Base-by-base conservation (phyloP, 768 basidiomycete species). In the Mycena kentingensis region DNA sequence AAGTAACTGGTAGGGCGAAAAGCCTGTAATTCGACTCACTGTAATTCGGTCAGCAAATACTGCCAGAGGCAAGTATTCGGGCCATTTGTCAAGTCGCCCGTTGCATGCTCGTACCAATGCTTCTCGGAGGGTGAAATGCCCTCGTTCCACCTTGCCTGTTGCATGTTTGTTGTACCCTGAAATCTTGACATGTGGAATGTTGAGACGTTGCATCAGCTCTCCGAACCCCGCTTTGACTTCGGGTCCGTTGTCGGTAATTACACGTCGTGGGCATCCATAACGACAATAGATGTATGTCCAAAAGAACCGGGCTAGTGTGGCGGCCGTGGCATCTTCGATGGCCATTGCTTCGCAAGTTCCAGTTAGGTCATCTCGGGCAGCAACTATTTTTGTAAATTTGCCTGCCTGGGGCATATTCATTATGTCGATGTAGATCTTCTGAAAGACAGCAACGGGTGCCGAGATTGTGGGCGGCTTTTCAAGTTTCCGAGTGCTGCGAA, bases 281-380 rank as follows among this genome's bases (percentile, higher is more conserved):
- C 65, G 53, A 36, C 68, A 70, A n/a, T 69, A 56, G 10, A 69
- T 61, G 12, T 70, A 52, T 46, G 70, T 64, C 55, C 61, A 67
- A 12, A 69, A 57, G 45, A 69, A 69, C 8, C 54, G 54, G 16
- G 52, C 57, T 0, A 70, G 19, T 1, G 50, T 13, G 11, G 46
- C 38, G 1, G 62, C 46, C 2, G 34, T 42, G 7, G 37, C 48
- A 0, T 37, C 41, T 0, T 34, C n/a, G 4, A 69, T 27, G 0
- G 63, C 55, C 21, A 60, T 21, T 31, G 58, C 64, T 56, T 67
- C 63, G 26, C 56, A 37, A 22, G 37, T 60, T 34, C 53, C 27
- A 1, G 66, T 61, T 1, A 69, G 32, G 37, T 67, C 66, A 61
- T 67, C 63, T 16, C 37, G 7, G 6, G 37, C 37, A 8, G 37